Evolutionary conservation across 352 stramenopile species (phyloP).

Genomic region (Pythium rishiriense): DNA sequence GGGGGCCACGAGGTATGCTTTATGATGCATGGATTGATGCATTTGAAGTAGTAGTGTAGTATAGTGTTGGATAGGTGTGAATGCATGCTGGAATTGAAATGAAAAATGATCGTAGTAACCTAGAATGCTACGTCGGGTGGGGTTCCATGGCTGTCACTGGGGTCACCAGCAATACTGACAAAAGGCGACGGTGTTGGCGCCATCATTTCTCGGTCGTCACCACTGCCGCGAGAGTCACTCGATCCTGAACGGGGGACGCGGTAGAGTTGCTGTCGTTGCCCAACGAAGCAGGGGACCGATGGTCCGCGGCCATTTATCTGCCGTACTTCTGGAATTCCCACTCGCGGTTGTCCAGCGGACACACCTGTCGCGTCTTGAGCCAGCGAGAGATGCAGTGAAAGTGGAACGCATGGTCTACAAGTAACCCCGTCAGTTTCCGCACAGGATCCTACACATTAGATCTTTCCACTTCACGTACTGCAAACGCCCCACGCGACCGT

Average conservation of each 20-base stretch:
- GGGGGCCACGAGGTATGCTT: too few relatives aligned
- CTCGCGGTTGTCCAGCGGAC: conserved; percentile 99
- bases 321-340: conserved; percentile 99
- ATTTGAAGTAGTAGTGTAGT: not conserved
- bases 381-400: conserved; percentile 99
- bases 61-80: not conserved
- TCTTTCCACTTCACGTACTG: conserved; percentile 53
- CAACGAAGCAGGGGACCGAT: too few relatives aligned
- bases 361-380: conserved; percentile 98
- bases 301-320: conserved; percentile 46
- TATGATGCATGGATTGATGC: too few relatives aligned
- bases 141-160: not conserved
- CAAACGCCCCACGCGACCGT: conserved; percentile 87
- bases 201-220: not conserved
- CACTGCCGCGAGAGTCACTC: not conserved
- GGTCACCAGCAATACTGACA: not conserved
- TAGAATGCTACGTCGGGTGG: not conserved
- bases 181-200: not conserved
- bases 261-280: not conserved
- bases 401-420: conserved; percentile 98
- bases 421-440: conserved; percentile 73
- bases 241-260: not conserved
- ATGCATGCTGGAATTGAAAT: not conserved
- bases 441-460: not conserved
- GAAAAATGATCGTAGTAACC: conserved; percentile 1